phyloP scores from a whole-genome alignment of 805 yeast genomes.

The Hermanozyma aechmeae region DNA sequence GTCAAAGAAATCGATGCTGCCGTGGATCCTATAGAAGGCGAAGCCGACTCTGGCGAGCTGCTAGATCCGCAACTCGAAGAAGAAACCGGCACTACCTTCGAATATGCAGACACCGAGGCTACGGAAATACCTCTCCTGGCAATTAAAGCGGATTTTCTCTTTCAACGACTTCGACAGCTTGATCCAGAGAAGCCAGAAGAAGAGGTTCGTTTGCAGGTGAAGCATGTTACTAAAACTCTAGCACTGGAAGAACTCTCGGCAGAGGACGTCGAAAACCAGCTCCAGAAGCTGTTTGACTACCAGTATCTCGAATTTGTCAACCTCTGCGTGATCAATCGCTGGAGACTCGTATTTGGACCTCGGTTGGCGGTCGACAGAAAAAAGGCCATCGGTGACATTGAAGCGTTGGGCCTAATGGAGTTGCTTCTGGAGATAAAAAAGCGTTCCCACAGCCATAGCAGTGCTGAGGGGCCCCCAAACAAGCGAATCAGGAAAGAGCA shows the following conservation, averaged over 20 bases:
- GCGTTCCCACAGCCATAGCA: neutral
- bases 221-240: constrained; percentile 31
- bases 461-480: constrained; percentile 4
- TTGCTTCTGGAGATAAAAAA: constrained; percentile 34
- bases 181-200: constrained; percentile 27
- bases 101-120: neutral
- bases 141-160: constrained; percentile 7
- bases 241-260: constrained; percentile 22
- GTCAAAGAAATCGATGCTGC: constrained; percentile 11
- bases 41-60: too few species aligned
- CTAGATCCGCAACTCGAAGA: too few species aligned
- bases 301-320: constrained; percentile 44
- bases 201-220: constrained; percentile 27
- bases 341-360: constrained; percentile 45
- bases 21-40: too few species aligned
- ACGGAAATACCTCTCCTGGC: constrained; percentile 3
- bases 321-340: constrained; percentile 40
- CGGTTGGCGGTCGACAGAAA: constrained; percentile 27
- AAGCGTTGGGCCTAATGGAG: constrained; percentile 25
- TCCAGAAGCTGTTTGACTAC: constrained; percentile 43
- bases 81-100: too few species aligned
- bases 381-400: constrained; percentile 35
- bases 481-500: constrained; percentile 2
- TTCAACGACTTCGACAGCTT: constrained; percentile 32
- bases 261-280: constrained; percentile 42